Percentiles rank a stretch among this genome's conserved stretches.
These are phyloP conservation scores for Hylodesmum podocarpum DNA, from an alignment of 306 rosid genomes.

Conservation along the genomic window DNA sequence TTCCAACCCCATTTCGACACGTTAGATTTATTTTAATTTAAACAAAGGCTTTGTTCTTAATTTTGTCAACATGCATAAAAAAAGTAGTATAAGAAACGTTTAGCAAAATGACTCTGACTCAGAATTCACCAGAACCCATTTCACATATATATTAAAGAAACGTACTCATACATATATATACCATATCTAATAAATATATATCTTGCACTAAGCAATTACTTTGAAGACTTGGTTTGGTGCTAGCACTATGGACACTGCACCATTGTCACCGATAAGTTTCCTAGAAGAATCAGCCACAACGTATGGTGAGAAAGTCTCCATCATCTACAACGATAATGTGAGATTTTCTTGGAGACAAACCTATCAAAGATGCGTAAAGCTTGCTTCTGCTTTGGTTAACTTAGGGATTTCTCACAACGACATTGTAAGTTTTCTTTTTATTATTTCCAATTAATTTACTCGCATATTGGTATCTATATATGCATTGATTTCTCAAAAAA, in stretches of 20 bases:
- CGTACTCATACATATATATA: not conserved
- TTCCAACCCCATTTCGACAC: not conserved
- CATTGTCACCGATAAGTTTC: constrained; percentile 65
- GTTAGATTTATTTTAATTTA: not conserved
- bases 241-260: constrained; percentile 39
- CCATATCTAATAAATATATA: not conserved
- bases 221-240: constrained; percentile 18
- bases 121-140: not conserved
- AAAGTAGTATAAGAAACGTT: not conserved
- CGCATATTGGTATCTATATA: not conserved
- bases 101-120: constrained; percentile 2
- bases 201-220: not conserved
- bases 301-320: constrained; percentile 43
- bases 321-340: constrained; percentile 35
- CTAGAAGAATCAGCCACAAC: constrained; percentile 53
- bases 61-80: not conserved
- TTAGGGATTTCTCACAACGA: constrained; percentile 55
- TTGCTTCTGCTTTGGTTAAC: constrained; percentile 61
- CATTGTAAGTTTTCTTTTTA: constrained; percentile 46
- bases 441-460: not conserved
- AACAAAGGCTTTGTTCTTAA: not conserved
- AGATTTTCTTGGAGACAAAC: constrained; percentile 64
- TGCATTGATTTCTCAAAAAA: not conserved
- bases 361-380: constrained; percentile 47
- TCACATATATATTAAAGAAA: not conserved